Evolutionary conservation across 1,284 basidiomycete genomes (phyloP).

Genomic region (Xerocomus nothofagi): DNA sequence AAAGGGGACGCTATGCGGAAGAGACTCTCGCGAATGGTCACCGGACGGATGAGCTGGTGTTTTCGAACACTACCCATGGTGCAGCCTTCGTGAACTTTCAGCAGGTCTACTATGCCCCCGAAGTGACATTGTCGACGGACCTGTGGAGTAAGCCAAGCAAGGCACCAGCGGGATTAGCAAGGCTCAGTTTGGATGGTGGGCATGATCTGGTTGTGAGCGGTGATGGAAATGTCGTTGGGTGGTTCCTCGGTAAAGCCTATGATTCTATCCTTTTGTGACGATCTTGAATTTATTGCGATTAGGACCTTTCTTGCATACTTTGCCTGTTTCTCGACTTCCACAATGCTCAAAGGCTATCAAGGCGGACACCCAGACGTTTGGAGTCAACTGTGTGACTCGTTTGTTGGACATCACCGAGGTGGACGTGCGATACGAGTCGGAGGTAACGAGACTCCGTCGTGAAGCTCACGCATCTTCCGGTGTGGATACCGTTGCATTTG

Average conservation of each 20-base stretch:
- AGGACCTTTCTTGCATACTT: slow-evolving; percentile 67
- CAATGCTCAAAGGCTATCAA: slow-evolving; percentile 49
- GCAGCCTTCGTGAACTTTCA: slow-evolving; percentile 67
- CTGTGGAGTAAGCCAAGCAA: slow-evolving; percentile 71
- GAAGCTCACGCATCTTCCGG: slow-evolving; percentile 43
- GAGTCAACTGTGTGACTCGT: slow-evolving; percentile 56
- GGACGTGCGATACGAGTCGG: slow-evolving; percentile 57
- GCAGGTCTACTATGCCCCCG: slow-evolving; percentile 57
- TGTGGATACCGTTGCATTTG: slow-evolving; percentile 53
- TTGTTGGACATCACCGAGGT: slow-evolving; percentile 57
- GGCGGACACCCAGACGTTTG: slow-evolving; percentile 52
- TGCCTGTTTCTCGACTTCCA: slow-evolving; percentile 53
- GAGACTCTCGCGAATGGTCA: slow-evolving; percentile 51
- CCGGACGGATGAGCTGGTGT: slow-evolving; percentile 55
- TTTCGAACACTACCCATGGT: slow-evolving; percentile 38
- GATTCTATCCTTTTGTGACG: neutral
- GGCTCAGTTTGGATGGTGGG: slow-evolving; percentile 68
- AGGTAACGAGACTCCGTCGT: slow-evolving; percentile 54
- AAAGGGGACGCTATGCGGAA: slow-evolving; percentile 50
- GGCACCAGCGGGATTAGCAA: slow-evolving; percentile 56
- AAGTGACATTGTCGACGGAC: slow-evolving; percentile 41
- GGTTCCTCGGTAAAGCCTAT: slow-evolving; percentile 60
- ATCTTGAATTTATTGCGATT: slow-evolving; percentile 4
- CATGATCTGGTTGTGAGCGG: slow-evolving; percentile 63
- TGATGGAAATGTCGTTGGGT: slow-evolving; percentile 64